Conservation (phyloP, 345 rosid genomes). For the Gossypium longicalyx region DNA sequence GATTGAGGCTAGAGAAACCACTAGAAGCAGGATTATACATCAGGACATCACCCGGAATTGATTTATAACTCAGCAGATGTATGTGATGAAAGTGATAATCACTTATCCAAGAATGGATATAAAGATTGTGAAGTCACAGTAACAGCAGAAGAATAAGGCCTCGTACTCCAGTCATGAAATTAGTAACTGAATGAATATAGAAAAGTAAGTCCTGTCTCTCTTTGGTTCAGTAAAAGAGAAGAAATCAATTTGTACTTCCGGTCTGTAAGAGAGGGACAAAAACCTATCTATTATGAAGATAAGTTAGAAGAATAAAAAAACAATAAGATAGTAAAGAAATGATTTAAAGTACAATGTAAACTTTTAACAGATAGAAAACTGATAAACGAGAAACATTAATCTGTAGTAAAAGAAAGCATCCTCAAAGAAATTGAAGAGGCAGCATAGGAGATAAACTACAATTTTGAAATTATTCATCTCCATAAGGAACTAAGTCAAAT, state of each 20-base stretch:
- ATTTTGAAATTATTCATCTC: background rate
- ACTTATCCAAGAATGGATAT: slow-evolving; percentile 6
- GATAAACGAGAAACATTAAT: background rate
- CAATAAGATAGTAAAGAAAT: slow-evolving; percentile 1
- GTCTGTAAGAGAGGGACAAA: background rate
- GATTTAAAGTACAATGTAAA: background rate
- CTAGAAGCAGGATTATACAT: slow-evolving; percentile 11
- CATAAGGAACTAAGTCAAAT: background rate
- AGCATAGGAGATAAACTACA: background rate
- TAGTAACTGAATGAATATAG: background rate
- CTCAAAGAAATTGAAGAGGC: slow-evolving; percentile 5
- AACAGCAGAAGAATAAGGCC: background rate
- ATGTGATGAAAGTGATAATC: background rate
- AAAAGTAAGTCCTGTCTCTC: background rate
- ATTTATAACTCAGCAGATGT: slow-evolving; percentile 7
- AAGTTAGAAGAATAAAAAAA: slow-evolving; percentile 2
- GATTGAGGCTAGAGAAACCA: background rate
- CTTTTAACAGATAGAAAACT: background rate
- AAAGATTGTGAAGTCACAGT: slow-evolving; percentile 4
- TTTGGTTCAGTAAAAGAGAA: slow-evolving; percentile 8
- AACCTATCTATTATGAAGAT: slow-evolving; percentile 8
- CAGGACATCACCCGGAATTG: slow-evolving; percentile 14
- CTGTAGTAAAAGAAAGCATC: slow-evolving; percentile 2
- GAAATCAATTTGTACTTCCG: background rate
- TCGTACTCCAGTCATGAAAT: slow-evolving; percentile 1